Evolutionary conservation across 345 rosid genomes (phyloP).

Genomic region (Noccaea caerulescens): DNA sequence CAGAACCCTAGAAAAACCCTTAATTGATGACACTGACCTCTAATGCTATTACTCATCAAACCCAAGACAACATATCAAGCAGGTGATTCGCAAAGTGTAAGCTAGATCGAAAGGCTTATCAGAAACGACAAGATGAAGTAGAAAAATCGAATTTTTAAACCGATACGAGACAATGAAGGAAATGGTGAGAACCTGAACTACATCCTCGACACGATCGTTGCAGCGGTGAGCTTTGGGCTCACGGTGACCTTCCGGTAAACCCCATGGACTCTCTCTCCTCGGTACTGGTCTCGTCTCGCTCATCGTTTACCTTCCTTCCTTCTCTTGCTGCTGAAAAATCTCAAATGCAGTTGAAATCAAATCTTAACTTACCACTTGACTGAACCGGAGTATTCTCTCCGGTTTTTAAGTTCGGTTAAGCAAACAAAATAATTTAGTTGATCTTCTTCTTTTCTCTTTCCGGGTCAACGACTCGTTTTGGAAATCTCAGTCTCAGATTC

Average conservation of each 20-base stretch:
- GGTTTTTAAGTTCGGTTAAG: slow-evolving; percentile 10
- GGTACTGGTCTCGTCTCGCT: slow-evolving; percentile 92
- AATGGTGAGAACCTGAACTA: slow-evolving; percentile 59
- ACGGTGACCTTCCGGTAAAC: slow-evolving; percentile 69
- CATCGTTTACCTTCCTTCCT: slow-evolving; percentile 41
- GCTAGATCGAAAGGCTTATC: slow-evolving; percentile 16
- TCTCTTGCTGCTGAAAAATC: background rate
- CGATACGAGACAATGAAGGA: background rate
- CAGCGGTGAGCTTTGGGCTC: slow-evolving; percentile 92
- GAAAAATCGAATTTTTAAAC: background rate
- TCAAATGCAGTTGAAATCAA: background rate
- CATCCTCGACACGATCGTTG: slow-evolving; percentile 95
- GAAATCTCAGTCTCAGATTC: slow-evolving; percentile 34
- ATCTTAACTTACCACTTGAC: background rate
- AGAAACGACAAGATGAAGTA: background rate
- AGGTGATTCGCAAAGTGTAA: background rate
- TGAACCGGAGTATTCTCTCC: slow-evolving; percentile 32
- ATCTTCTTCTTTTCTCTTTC: background rate
- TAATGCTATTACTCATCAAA: background rate
- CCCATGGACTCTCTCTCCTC: slow-evolving; percentile 96
- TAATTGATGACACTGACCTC: slow-evolving; percentile 5
- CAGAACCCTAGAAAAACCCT: slow-evolving; percentile 28
- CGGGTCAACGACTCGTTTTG: slow-evolving; percentile 32
- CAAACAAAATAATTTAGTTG: slow-evolving; percentile 3
- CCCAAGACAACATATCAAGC: background rate